These are phyloP conservation scores for Pisolithus marmoratus DNA, from an alignment of 768 basidiomycete species.

Conservation along the genomic window DNA sequence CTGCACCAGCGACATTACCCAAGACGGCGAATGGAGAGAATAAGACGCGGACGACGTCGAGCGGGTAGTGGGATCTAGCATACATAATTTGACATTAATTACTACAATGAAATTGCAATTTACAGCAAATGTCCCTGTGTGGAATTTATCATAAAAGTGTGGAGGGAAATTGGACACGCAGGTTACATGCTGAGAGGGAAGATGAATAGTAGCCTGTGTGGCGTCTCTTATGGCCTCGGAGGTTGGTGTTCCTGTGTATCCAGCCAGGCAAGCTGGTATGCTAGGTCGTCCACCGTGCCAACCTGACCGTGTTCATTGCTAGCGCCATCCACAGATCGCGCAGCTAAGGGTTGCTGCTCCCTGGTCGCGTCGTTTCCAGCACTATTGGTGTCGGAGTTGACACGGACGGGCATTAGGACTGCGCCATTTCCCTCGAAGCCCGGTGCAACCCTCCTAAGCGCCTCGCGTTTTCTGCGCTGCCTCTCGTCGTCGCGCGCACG, in stretches of 20 bases:
- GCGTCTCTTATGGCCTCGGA: neutral
- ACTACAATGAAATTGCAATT: neutral
- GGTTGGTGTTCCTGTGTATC: conserved; percentile 23
- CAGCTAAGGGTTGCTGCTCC: neutral
- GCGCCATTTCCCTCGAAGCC: conserved; percentile 69
- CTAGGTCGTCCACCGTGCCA: conserved; percentile 77
- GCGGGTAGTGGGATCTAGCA: conserved; percentile 1
- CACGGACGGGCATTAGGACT: conserved; percentile 35
- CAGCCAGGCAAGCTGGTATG: conserved; percentile 73
- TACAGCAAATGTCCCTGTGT: neutral
- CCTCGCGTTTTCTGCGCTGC: conserved; percentile 55
- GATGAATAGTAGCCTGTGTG: too few species aligned
- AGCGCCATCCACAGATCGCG: too few species aligned
- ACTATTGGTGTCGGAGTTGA: conserved; percentile 5
- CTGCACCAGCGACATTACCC: conserved; percentile 2
- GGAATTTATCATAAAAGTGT: neutral
- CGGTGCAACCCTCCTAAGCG: conserved; percentile 72
- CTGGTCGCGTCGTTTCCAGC: conserved; percentile 2
- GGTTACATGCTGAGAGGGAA: neutral
- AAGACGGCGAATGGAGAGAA: conserved; percentile 13
- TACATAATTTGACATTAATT: neutral
- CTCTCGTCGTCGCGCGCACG: conserved; percentile 73
- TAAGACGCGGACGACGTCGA: conserved; percentile 5
- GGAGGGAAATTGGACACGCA: too few species aligned
- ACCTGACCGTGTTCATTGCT: conserved; percentile 13